Base-by-base conservation (phyloP, 108 stramenopile genomes). In the Nitzschia putrida region DNA sequence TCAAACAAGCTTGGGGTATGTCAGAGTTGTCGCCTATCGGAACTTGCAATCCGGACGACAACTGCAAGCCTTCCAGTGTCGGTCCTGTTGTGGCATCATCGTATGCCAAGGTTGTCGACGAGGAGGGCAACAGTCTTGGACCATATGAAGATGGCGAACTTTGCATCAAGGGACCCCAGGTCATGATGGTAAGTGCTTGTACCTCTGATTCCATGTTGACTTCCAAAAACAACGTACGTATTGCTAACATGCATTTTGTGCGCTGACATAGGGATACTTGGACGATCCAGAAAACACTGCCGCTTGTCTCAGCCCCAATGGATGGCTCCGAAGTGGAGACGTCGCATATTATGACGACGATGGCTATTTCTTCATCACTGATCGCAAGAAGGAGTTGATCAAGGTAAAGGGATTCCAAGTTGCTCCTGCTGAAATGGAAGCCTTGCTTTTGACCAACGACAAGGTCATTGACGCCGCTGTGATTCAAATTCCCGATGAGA, bases 401-500 rank as follows among this genome's bases (percentile, higher is more conserved):
- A 97, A 97, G 80, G 88, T 91, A 14, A 91, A 93, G 40, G 97
- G 95, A 25, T 91, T 85, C 68, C 95, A 85, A 66, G 95, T 97
- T 18, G 92, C 97, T 37, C 97, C 97, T 16, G 97, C 97, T 0
- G 97, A 97, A 65, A 81, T 97, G 57, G 97, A 97, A 71, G 92
- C 86, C n/a, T 64, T 96, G n/a, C 49, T 97, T 8, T 69, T 92
- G 9, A 83, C 83, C 16, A 74, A 94, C 80, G 87, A 87, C 29
- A 54, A 80, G 6, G 83, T 97, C n/a, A 70, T 83, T 18, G 97
- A 97, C 78, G 85, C 69, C 10, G 92, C 90, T n/a, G 95, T 97
- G 10, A 84, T 97, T 77, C 90, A 83, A 23, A 77, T 86, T 13
- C 88, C 87, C 0, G 88, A 95, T 71, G 88, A 85, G 56, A 80